Conservation (phyloP, 768 basidiomycete genomes). For the Boletus pseudopeckii region DNA sequence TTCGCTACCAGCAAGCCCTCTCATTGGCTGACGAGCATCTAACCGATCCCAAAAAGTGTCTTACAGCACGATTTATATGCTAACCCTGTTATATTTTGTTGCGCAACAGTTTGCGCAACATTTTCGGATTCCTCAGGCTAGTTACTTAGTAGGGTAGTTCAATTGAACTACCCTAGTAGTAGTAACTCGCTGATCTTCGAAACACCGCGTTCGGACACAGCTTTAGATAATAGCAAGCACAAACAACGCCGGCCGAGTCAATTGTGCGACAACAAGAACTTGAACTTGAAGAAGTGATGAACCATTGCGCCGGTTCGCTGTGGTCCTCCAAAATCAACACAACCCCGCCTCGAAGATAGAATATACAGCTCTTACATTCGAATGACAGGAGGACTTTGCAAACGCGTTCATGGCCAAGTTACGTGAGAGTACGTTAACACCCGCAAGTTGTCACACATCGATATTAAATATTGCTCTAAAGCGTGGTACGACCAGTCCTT, state of each 20-base stretch:
- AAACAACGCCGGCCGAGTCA: not conserved
- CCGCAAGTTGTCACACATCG: not conserved
- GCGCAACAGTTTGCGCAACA: no score
- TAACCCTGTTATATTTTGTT: no score
- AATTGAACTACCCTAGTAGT: no score
- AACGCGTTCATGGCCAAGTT: not conserved
- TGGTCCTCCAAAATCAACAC: not conserved
- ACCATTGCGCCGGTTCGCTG: not conserved
- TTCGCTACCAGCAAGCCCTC: no score
- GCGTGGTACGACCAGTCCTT: not conserved
- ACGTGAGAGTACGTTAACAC: slow-evolving; percentile 18
- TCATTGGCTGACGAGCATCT: no score
- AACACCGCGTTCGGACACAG: not conserved
- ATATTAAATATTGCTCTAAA: not conserved
- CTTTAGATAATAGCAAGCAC: not conserved
- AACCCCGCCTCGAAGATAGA: not conserved
- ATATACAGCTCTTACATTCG: not conserved
- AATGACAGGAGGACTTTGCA: not conserved
- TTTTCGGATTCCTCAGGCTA: no score
- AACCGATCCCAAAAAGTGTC: no score
- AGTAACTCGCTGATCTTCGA: no score
- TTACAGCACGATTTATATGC: no score
- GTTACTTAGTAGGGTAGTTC: no score
- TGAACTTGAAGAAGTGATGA: not conserved
- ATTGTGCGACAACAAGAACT: not conserved